Percentiles rank a stretch among this genome's conserved stretches.
phyloP scores from a whole-genome alignment of 1,284 basidiomycete genomes.

The Phlebopus sp. region DNA sequence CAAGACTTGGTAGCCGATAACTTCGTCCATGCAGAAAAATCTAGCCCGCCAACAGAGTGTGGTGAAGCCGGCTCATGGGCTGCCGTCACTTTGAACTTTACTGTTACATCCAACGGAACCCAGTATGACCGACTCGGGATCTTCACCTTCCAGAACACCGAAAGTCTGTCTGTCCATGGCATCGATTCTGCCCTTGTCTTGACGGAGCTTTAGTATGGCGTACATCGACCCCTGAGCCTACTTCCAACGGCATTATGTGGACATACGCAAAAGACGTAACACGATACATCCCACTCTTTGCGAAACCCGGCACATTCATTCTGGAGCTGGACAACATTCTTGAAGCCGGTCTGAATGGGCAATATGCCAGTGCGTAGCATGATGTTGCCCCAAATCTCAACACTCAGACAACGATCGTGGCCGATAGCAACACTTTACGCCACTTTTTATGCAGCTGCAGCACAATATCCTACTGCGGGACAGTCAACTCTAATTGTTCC shows the following conservation, averaged over 20 bases:
- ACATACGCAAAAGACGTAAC: conserved; percentile 76
- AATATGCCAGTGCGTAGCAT: conserved; percentile 59
- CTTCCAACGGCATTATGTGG: conserved; percentile 70
- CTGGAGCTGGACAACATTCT: conserved; percentile 72
- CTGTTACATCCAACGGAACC: conserved; percentile 75
- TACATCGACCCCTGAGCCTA: conserved; percentile 77
- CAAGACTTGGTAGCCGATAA: not conserved
- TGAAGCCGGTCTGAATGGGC: conserved; percentile 53
- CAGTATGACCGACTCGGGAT: conserved; percentile 74
- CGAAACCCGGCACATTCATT: conserved; percentile 63
- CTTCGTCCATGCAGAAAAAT: not conserved
- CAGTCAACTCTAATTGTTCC: conserved; percentile 67
- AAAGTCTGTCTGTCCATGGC: conserved; percentile 56
- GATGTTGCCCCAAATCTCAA: not conserved
- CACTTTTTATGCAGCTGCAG: conserved; percentile 65
- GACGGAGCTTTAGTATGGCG: conserved; percentile 56
- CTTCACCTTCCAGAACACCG: conserved; percentile 73
- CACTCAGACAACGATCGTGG: not conserved
- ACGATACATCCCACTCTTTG: conserved; percentile 67
- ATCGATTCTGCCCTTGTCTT: not conserved
- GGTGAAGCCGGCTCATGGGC: conserved; percentile 72
- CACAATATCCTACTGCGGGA: conserved; percentile 51
- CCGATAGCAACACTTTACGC: conserved; percentile 59
- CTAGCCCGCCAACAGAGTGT: conserved; percentile 69
- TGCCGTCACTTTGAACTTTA: conserved; percentile 71